Percentiles rank a stretch among this genome's conserved stretches.
Conservation (phyloP, 345 rosid genomes). For the Kernera saxatilis region DNA sequence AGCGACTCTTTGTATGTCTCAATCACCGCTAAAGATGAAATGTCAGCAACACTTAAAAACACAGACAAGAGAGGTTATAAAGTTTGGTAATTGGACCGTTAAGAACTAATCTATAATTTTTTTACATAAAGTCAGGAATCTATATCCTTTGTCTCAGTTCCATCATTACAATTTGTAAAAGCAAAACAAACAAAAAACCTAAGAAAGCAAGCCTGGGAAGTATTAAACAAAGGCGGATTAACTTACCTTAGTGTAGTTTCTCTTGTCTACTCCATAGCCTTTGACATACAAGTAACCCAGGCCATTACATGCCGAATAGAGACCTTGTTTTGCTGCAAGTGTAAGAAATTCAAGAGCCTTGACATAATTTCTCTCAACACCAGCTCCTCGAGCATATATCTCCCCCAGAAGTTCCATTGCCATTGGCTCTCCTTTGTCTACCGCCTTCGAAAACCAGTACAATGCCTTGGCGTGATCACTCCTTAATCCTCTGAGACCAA, state of each 20-base stretch:
- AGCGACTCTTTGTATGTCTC: neutral
- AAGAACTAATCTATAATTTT: neutral
- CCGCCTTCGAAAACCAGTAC: slow-evolving; percentile 82
- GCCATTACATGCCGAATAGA: slow-evolving; percentile 82
- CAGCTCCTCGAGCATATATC: slow-evolving; percentile 93
- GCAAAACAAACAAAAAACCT: neutral
- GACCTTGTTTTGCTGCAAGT: slow-evolving; percentile 73
- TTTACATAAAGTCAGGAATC: neutral
- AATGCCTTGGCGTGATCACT: slow-evolving; percentile 83
- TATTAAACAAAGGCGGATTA: neutral
- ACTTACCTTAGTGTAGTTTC: slow-evolving; percentile 78
- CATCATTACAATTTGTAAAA: neutral
- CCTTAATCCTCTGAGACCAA: slow-evolving; percentile 86
- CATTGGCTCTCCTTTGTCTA: slow-evolving; percentile 78
- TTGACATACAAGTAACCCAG: slow-evolving; percentile 92
- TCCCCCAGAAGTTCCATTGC: slow-evolving; percentile 98
- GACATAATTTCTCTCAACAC: slow-evolving; percentile 89
- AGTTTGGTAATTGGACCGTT: neutral
- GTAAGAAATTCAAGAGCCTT: slow-evolving; percentile 84
- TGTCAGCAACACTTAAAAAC: neutral
- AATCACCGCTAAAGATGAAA: neutral
- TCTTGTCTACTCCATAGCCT: slow-evolving; percentile 93
- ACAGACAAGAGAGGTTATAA: neutral
- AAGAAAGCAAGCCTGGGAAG: neutral
- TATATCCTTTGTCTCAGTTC: neutral